These are phyloP conservation scores for Litchi chinensis DNA, from an alignment of 345 rosid species.

Conservation along the genomic window DNA sequence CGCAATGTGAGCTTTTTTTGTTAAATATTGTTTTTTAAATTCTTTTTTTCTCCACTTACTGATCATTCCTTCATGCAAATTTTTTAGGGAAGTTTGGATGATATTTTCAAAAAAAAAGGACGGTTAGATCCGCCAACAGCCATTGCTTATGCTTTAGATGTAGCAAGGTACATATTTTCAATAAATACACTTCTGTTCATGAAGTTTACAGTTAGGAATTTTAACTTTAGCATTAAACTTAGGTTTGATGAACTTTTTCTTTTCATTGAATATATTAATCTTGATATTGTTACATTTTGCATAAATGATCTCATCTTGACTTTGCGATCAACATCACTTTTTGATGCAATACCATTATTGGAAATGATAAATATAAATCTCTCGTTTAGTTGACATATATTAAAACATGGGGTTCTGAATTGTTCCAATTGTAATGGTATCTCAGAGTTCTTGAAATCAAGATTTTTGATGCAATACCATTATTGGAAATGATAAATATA, in stretches of 20 bases:
- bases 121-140: conserved; percentile 52
- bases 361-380: background rate
- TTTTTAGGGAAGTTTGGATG: conserved; percentile 61
- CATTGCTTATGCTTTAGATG: conserved; percentile 61
- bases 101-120: conserved; percentile 56
- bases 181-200: background rate
- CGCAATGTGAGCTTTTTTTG: conserved; percentile 45
- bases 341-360: background rate
- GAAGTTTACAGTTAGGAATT: background rate
- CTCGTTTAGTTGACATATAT: background rate
- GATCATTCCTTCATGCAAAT: conserved; percentile 21
- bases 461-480: background rate
- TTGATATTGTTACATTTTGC: background rate
- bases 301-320: background rate
- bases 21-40: background rate
- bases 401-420: background rate
- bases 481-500: background rate
- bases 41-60: conserved; percentile 5
- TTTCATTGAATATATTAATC: background rate
- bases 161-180: conserved; percentile 54
- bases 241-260: background rate
- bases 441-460: too few relatives aligned
- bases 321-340: background rate
- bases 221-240: background rate
- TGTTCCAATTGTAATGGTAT: background rate